Evolutionary conservation across 2,329 filamentous ascomycete species (phyloP).

Genomic region (Monosporascus sp.): DNA sequence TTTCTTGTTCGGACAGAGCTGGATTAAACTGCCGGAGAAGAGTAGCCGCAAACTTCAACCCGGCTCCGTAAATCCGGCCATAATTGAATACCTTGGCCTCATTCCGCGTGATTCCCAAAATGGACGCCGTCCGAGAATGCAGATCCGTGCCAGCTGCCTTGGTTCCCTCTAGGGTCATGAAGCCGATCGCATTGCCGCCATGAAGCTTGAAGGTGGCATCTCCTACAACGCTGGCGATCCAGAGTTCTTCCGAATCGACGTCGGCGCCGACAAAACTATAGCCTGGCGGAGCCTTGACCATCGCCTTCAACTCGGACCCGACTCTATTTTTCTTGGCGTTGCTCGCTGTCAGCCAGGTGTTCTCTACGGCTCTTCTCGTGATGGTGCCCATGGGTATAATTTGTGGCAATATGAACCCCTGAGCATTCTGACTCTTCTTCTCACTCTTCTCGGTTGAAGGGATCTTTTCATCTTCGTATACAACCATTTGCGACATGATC

Average conservation of each 20-base stretch:
- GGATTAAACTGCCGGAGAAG: constrained; percentile 93
- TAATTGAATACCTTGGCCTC: constrained; percentile 99
- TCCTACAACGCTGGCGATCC: constrained; percentile 94
- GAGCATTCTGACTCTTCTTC: constrained; percentile 20
- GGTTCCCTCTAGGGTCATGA: constrained; percentile 97
- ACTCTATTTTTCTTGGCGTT: constrained; percentile 96
- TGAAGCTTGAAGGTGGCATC: constrained; percentile 94
- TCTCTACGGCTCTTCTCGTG: constrained; percentile 88
- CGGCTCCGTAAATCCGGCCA: constrained; percentile 96
- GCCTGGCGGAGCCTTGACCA: constrained; percentile 86
- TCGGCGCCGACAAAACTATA: constrained; percentile 95
- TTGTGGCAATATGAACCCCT: constrained; percentile 89
- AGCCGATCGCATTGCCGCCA: constrained; percentile 93
- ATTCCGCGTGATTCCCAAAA: constrained; percentile 89
- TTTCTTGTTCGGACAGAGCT: constrained; percentile 71
- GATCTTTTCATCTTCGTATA: constrained; percentile 65
- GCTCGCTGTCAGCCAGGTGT: constrained; percentile 95
- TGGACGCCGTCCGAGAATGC: constrained; percentile 87
- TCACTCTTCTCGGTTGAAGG: constrained; percentile 13
- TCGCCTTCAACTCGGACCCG: constrained; percentile 93
- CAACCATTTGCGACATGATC: constrained; percentile 92
- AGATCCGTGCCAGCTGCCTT: constrained; percentile 92
- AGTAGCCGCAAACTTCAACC: constrained; percentile 85
- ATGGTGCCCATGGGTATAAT: constrained; percentile 98
- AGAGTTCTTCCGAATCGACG: constrained; percentile 94